These are phyloP conservation scores for Solioccasus polychromus DNA, from an alignment of 768 basidiomycete genomes.

Conservation along the genomic window DNA sequence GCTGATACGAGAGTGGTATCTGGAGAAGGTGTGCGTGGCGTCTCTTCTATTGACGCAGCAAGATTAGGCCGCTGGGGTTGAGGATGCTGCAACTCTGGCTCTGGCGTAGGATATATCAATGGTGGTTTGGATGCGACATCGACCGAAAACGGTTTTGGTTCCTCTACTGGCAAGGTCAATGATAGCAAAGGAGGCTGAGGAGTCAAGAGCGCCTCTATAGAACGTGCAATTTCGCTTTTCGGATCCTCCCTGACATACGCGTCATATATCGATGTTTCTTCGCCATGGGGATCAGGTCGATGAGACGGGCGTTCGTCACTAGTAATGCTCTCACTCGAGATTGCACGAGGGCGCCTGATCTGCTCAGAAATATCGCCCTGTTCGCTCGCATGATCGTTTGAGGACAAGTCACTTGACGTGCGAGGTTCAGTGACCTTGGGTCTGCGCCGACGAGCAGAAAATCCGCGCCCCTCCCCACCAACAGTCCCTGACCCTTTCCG, in stretches of 20 bases:
- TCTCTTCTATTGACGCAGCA: slow-evolving; percentile 30
- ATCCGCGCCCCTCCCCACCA: slow-evolving; percentile 83
- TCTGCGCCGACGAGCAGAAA: slow-evolving; percentile 40
- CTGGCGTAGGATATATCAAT: slow-evolving; percentile 34
- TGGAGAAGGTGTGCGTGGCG: slow-evolving; percentile 64
- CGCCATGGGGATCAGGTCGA: slow-evolving; percentile 74
- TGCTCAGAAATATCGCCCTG: slow-evolving; percentile 53
- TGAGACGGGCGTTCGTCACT: slow-evolving; percentile 39
- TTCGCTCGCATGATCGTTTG: slow-evolving; percentile 51
- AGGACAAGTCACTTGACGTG: slow-evolving; percentile 68
- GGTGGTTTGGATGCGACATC: slow-evolving; percentile 25
- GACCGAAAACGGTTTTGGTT: not conserved
- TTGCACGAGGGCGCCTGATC: slow-evolving; percentile 33
- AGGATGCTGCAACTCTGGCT: slow-evolving; percentile 57
- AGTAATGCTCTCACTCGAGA: slow-evolving; percentile 35
- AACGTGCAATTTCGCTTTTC: slow-evolving; percentile 33
- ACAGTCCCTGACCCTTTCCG: slow-evolving; percentile 77
- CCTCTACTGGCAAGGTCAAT: slow-evolving; percentile 23
- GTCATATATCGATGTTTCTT: slow-evolving; percentile 82
- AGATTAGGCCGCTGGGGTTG: slow-evolving; percentile 53
- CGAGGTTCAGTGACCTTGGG: slow-evolving; percentile 41
- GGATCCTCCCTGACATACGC: slow-evolving; percentile 68
- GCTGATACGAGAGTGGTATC: slow-evolving; percentile 31
- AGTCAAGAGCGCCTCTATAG: slow-evolving; percentile 18
- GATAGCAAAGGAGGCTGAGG: slow-evolving; percentile 22